Base-by-base conservation (phyloP, 805 yeast species). In the Hagleromyces aurorensis region DNA sequence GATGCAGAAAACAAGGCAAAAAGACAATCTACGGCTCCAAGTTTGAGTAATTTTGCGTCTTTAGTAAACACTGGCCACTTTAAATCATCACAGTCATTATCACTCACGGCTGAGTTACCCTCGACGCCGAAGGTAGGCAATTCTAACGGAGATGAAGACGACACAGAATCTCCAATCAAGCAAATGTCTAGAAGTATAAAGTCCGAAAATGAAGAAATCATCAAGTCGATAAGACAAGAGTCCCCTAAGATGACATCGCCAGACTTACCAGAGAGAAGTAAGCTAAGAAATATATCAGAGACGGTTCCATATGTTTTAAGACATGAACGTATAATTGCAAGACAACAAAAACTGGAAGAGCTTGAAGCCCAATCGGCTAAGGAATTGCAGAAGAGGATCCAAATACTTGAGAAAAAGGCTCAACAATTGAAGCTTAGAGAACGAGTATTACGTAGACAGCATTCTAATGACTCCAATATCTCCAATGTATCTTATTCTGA, bases 301-400 rank as follows among this genome's bases (percentile, higher is more conserved):
- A 82, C 91, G 1, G 83, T 82, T 14, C 93, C 93, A n/a, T 82
- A 82, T 44, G 78, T 80, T 19, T 61, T 82, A 38, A 70, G 83
- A 50, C 89, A 81, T 53, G 89, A 82, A 55, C 69, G 79, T 34
- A 69, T 81, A 33, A 58, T 75, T 41, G 78, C 79, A 30, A 76
- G 82, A 54, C 87, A 82, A 48, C 83, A 76, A 34, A 81, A 78
- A 57, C 60, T 82, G 29, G 87, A 81, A 51, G 85, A 81, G 44
- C 59, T 82, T 58, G 93, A 82, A 52, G 77, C 78, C 47, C 78
- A 77, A 39, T 72, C 82, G 31, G 91, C 89, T 1, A 69, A 68
- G 48, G 89, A 80, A 46, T 62, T 82, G 46, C 74, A 84, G 16
- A 64, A 64, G 37, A 65, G 87, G 41, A 89, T 87, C n/a, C 77